These are phyloP conservation scores for Myxozyma lipomycoides DNA, from an alignment of 805 yeast genomes.

Conservation along the genomic window DNA sequence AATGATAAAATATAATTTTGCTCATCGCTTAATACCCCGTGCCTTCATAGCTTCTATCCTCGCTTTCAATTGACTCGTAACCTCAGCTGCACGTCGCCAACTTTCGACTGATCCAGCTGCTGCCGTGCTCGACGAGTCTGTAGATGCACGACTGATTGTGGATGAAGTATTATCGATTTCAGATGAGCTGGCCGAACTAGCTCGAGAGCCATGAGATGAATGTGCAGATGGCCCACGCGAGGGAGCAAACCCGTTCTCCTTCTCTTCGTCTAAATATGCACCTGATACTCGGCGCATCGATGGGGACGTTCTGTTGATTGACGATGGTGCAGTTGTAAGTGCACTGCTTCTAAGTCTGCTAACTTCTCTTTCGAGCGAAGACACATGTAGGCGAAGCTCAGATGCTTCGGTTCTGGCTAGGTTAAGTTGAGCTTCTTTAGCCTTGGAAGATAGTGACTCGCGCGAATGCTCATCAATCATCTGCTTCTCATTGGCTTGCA, in stretches of 20 bases:
- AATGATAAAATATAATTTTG: too few relatives aligned
- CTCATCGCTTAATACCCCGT: constrained; percentile 12
- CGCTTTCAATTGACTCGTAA: constrained; percentile 78
- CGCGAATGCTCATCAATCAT: constrained; percentile 51
- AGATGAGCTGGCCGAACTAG: not conserved
- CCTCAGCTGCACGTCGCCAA: constrained; percentile 89
- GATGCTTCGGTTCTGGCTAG: constrained; percentile 62
- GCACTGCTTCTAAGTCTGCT: too few relatives aligned
- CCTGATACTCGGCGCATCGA: too few relatives aligned
- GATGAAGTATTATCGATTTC: not conserved
- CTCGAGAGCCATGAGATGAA: not conserved
- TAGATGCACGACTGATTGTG: not conserved
- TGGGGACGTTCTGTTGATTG: too few relatives aligned
- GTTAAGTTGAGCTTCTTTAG: constrained; percentile 64
- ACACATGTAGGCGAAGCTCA: too few relatives aligned
- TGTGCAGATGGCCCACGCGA: not conserved
- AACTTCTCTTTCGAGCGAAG: too few relatives aligned
- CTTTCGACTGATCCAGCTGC: constrained; percentile 41
- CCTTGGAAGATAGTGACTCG: constrained; percentile 51
- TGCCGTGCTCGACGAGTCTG: not conserved
- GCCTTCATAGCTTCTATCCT: constrained; percentile 81
- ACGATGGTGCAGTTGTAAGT: too few relatives aligned
- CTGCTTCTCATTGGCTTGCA: constrained; percentile 36
- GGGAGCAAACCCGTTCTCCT: constrained; percentile 14
- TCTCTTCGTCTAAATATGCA: too few relatives aligned